Base-by-base conservation (phyloP, 2,329 filamentous ascomycete species). In the Byssothecium circinans region DNA sequence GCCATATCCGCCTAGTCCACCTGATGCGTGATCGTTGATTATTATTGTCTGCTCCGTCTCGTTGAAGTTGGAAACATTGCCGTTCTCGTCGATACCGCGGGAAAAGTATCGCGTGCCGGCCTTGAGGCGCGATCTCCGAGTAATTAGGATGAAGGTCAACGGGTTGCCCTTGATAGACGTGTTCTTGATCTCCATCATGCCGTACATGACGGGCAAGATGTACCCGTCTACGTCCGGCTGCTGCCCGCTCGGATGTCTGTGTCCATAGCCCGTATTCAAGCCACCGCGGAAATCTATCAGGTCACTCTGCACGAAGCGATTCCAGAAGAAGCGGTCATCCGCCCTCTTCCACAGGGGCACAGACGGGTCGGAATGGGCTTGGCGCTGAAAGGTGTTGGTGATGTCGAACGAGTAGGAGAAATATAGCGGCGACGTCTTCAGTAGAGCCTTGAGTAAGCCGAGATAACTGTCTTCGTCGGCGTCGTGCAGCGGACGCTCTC, bases 301-400 rank as follows among this genome's bases (percentile, higher is more conserved):
- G 64, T 96, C 91, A 7, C 88, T 87, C 69, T 92, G 89, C 40
- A 97, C 81, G 71, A 96, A 95, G 55, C 87, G 86, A 74, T 99
- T 99, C 90, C 92, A 99, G 78, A 96, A 99, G 79, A 99, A 99
- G 56, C 94, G 89, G 69, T 97, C 91, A 71, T 99, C 94, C 54
- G 92, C 87, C 59, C 91, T 81, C 78, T 88, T 86, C 94, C 94
- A 99, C 48, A 97, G 74, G 11, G 94, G 91, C 45, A 81, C 77
- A 14, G 81, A 81, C 46, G 77, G 75, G 68, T 95, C 84, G 56
- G 84, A 78, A 58, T 91, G 84, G 3, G 91, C 85, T 70, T 97
- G 94, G 55, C 94, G 85, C 75, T 99, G 94, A 76, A 97, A 96
- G 68, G 84, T 91, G 78, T 95, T 99, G 60, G 94, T 99, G 56